Evolutionary conservation across 208 protist genomes (phyloP), one percentile per base, ranked within the genome.

Genomic region (Wallacemonas rigidus): DNA sequence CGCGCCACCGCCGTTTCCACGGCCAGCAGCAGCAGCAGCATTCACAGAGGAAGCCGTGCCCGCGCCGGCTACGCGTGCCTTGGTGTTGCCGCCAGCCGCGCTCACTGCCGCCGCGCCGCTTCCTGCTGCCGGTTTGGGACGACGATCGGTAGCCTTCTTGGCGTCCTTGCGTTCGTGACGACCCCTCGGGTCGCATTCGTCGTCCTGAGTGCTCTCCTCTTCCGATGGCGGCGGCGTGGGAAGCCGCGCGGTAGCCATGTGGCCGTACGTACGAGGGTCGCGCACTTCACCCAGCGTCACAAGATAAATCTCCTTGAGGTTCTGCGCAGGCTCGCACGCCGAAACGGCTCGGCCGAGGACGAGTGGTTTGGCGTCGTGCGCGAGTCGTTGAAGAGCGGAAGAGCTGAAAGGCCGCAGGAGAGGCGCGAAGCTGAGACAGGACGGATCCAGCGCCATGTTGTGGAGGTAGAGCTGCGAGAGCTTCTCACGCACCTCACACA

Each of bases 301-400:
- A n/a, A 97, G 65, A 74, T 83, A 91, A 38, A 97, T 82, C 54
- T 95, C 88, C 47, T 84, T 84, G 58, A 97, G 65, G 45, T 70
- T 55, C 60, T 92, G 92, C 35, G 80, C 84, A 11, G 88, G 86
- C 60, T 97, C 90, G 71, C 90, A 95, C 48, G 95, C 58, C 15
- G 88, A 75, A 26, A 79, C 56, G 45, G 79, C 88, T 65, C 90
- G 90, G 47, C 79, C 74, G 51, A 92, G 39, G 2, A 95, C 84
- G 56, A 83, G 74, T 6, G 88, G 81, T 54, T 87, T 72, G 7
- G 87, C 87, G 26, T 55, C 72, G 71, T 87, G 67, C 45, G 81
- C 80, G 36, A 97, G 74, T 38, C 80, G 57, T 43, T 77, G 76
- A 43, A 93, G 79, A 47, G 86, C 62, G 9, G 77, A 67, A 4